phyloP scores from a whole-genome alignment of 306 rosid genomes.

The Alnus glutinosa region DNA sequence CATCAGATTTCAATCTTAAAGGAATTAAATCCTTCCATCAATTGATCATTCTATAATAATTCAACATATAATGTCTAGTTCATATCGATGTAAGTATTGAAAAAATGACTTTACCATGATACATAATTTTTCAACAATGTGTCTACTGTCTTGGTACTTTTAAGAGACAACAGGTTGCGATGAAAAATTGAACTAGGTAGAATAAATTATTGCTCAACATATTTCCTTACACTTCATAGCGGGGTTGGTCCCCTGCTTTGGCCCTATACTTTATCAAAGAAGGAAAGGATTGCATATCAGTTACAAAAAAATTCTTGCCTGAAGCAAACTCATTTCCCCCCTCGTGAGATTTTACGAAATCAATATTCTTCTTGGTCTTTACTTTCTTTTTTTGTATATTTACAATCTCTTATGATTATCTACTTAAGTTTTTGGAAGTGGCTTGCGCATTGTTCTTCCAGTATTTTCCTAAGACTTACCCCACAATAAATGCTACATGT shows the following conservation, averaged over 20 bases:
- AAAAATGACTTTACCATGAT: too few species aligned
- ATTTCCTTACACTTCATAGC: not conserved
- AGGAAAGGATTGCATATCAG: constrained; percentile 4
- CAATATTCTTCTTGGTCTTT: constrained; percentile 1
- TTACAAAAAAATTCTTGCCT: not conserved
- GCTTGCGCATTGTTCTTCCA: constrained; percentile 38
- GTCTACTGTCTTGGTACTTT: not conserved
- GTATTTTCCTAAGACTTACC: not conserved
- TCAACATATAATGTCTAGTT: too few species aligned
- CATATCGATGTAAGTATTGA: too few species aligned
- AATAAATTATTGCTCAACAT: constrained; percentile 10
- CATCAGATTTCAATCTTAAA: too few species aligned
- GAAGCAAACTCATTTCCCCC: not conserved
- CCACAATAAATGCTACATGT: not conserved
- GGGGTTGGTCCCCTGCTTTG: constrained; percentile 39
- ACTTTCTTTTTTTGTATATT: not conserved
- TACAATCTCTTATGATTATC: constrained; percentile 8
- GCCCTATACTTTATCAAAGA: not conserved
- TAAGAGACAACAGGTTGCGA: not conserved
- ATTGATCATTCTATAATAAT: too few species aligned
- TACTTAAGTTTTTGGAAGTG: constrained; percentile 7
- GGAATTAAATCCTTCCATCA: too few species aligned
- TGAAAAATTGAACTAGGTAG: not conserved
- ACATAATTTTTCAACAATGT: not conserved
- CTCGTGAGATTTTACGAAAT: not conserved